Base-by-base conservation (phyloP, 176 grass and related monocot species). In the Canna indica region DNA sequence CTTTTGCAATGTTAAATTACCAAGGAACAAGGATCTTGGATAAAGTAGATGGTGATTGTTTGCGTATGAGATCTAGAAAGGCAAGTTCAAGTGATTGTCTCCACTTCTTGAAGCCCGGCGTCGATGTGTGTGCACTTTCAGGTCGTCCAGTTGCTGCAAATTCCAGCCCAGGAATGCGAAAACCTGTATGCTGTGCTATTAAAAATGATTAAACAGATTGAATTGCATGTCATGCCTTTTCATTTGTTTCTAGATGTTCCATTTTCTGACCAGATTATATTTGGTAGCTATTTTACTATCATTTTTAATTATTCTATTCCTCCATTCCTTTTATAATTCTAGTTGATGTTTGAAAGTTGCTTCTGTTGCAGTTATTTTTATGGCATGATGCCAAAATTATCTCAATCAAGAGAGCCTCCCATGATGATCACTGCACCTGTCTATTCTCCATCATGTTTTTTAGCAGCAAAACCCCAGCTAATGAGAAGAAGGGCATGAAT, bases 351-450 rank as follows among this genome's bases (percentile, higher is more conserved):
- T 59, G 2, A 59, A 26, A 27, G 9, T 26, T 57, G 7, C 56
- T n/a, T 54, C 22, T 1, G 14, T 27, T 81, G 77, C 80, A 96
- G 92, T 54, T 68, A 47, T 59, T 68, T 9, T 67, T 31, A 7
- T 89, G 72, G 68, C 73, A 65, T 61, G 92, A 96, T 75, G 92
- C 86, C 39, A 88, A 84, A 77, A 87, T 96, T 29, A 75, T 91
- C 81, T 72, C 77, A 53, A 71, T 91, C 62, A 82, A 91, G 82
- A 73, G 68, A 71, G 67, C 66, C 25, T 80, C 67, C 57, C 86
- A 70, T 32, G 59, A 14, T 35, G 74, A 91, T 64, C 77, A 30
- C 67, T 89, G 85, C 66, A 60, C 72, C 17, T 96, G 88, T 73
- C 32, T 85, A 75, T 91, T 96, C 72, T 63, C 36, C 30, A 67